These are phyloP conservation scores for Amanita pallidorosea DNA, from an alignment of 768 basidiomycete genomes.

Conservation along the genomic window DNA sequence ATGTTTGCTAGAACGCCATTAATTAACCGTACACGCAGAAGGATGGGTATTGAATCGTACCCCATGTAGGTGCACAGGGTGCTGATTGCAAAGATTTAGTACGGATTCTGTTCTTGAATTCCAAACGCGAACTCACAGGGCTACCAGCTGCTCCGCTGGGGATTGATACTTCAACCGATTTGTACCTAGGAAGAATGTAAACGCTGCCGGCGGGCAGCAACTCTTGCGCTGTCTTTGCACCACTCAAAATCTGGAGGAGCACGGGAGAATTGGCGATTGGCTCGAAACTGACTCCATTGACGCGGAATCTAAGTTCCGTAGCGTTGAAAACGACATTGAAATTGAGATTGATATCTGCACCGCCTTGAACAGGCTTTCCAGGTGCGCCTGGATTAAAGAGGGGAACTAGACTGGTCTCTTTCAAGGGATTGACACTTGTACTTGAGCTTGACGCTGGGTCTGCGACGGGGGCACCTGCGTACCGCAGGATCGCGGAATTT, in stretches of 20 bases:
- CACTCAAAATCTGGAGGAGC: slow-evolving; percentile 49
- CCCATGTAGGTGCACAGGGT: slow-evolving; percentile 16
- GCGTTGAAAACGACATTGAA: slow-evolving; percentile 12
- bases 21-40: neutral
- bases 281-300: slow-evolving; percentile 21
- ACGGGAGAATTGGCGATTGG: slow-evolving; percentile 35
- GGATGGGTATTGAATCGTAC: slow-evolving; percentile 10
- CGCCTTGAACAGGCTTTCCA: slow-evolving; percentile 11
- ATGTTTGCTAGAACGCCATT: slow-evolving; percentile 24
- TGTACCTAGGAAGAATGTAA: slow-evolving; percentile 33
- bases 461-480: slow-evolving; percentile 24
- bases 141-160: neutral
- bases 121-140: slow-evolving; percentile 1
- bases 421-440: neutral
- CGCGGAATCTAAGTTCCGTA: slow-evolving; percentile 10
- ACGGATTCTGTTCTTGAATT: neutral
- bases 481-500: slow-evolving; percentile 46
- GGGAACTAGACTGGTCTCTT: slow-evolving; percentile 7
- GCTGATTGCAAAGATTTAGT: neutral
- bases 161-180: slow-evolving; percentile 18
- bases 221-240: slow-evolving; percentile 31
- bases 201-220: slow-evolving; percentile 40
- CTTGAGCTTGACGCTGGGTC: slow-evolving; percentile 22
- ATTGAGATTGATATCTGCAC: slow-evolving; percentile 14
- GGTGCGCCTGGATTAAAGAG: slow-evolving; percentile 10